A percentile compares a stretch with the other conserved stretches of the same genome.
Evolutionary conservation across 78 protist species (phyloP).

Genomic region (Cavenderia fasciculata): DNA sequence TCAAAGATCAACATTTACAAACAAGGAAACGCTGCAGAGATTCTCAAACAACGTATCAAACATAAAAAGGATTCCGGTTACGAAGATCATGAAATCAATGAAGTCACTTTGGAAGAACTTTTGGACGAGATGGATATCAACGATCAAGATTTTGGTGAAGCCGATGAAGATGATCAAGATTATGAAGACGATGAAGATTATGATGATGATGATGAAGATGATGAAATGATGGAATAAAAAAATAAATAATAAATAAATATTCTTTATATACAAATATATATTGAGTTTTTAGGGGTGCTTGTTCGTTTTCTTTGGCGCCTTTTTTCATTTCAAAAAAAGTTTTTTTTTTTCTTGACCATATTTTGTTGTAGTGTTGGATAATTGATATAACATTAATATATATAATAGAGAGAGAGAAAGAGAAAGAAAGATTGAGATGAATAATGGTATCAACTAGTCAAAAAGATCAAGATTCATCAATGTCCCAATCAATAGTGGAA

Average conservation of each 20-base stretch:
- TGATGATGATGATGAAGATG: constrained; percentile 49
- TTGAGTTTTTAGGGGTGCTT: no score
- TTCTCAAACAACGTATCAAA: constrained; percentile 8
- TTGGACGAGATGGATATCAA: constrained; percentile 34
- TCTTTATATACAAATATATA: no score
- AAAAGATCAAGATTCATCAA: no score
- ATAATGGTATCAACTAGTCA: no score
- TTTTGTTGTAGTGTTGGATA: no score
- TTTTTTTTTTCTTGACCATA: no score
- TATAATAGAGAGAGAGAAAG: no score
- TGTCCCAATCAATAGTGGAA: no score
- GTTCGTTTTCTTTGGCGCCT: no score
- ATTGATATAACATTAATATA: no score
- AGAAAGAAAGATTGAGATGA: no score
- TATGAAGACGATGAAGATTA: constrained; percentile 27
- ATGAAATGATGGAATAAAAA: constrained; percentile 38
- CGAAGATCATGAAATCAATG: constrained; percentile 43
- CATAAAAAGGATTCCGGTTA: constrained; percentile 59
- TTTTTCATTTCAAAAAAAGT: no score
- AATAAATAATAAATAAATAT: background rate
- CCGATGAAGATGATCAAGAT: constrained; percentile 45
- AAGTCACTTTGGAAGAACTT: constrained; percentile 61
- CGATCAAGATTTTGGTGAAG: constrained; percentile 35
- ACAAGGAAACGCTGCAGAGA: constrained; percentile 18
- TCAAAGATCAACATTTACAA: constrained; percentile 75